phyloP scores from a whole-genome alignment of 2,329 filamentous ascomycete genomes.

The Hypoxylon sp. region DNA sequence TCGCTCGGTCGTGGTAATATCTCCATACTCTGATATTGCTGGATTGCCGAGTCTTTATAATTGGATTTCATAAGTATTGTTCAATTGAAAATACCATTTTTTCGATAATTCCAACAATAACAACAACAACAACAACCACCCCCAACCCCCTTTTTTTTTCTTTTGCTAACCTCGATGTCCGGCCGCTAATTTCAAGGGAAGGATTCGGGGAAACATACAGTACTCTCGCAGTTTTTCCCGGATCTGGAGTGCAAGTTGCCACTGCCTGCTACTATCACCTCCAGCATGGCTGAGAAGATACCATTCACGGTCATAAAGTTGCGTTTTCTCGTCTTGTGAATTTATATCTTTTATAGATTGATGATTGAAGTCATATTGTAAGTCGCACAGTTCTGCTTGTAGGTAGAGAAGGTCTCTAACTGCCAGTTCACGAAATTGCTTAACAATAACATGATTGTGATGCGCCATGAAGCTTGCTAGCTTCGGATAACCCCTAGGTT shows the following conservation, averaged over 20 bases:
- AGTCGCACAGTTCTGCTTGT: conserved; percentile 20
- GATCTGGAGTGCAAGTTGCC: conserved; percentile 9
- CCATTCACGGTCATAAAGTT: conserved; percentile 14
- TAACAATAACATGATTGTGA: conserved; percentile 15
- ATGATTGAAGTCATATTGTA: conserved; percentile 12
- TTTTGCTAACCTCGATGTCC: too few species aligned
- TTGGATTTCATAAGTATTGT: neutral
- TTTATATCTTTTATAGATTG: conserved; percentile 14
- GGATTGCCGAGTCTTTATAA: conserved; percentile 9
- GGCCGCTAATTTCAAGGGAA: too few species aligned
- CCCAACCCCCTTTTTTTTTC: too few species aligned
- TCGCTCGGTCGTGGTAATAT: conserved; percentile 2
- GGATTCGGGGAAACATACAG: conserved; percentile 8
- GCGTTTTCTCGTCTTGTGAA: neutral
- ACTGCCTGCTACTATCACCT: conserved; percentile 5
- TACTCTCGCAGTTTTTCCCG: conserved; percentile 17
- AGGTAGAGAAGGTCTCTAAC: conserved; percentile 10
- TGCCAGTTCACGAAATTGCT: conserved; percentile 18
- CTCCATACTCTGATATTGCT: conserved; percentile 6
- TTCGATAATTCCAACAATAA: too few species aligned
- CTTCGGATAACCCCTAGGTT: conserved; percentile 11
- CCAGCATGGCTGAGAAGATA: conserved; percentile 13
- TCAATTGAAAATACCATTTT: too few species aligned
- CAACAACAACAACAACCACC: too few species aligned
- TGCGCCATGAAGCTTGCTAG: conserved; percentile 14